A percentile compares a stretch with the other conserved stretches of the same genome.
These are phyloP conservation scores for Chlorencoelia australis DNA, from an alignment of 2,329 filamentous ascomycete species.

Conservation along the genomic window DNA sequence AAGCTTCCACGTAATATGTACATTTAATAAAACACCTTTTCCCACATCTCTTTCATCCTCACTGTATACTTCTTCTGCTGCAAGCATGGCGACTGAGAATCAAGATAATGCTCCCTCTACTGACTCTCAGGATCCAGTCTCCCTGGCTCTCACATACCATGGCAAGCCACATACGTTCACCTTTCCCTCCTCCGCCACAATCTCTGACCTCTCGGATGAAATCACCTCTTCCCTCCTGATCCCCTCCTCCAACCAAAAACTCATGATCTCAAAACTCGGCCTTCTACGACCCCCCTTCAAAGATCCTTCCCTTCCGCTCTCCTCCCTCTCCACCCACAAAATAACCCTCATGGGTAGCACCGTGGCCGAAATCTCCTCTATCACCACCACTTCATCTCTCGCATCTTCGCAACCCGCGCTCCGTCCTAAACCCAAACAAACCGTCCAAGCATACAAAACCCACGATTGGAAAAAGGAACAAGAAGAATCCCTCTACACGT, in stretches of 20 bases:
- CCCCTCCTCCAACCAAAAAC: slow-evolving; percentile 55
- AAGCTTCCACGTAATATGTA: slow-evolving; percentile 17
- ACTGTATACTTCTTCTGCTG: neutral
- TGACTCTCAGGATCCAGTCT: slow-evolving; percentile 28
- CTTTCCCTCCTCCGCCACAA: slow-evolving; percentile 37
- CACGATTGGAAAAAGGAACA: slow-evolving; percentile 35
- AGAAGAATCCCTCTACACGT: slow-evolving; percentile 60
- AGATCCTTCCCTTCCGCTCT: slow-evolving; percentile 38
- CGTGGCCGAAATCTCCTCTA: slow-evolving; percentile 45
- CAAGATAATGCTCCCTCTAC: slow-evolving; percentile 12
- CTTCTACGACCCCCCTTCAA: slow-evolving; percentile 56
- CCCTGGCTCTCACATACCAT: slow-evolving; percentile 38
- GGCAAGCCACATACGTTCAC: slow-evolving; percentile 35
- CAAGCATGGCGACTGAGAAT: slow-evolving; percentile 13
- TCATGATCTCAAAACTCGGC: slow-evolving; percentile 55
- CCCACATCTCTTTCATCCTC: neutral
- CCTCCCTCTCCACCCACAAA: slow-evolving; percentile 45
- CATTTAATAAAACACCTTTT: slow-evolving; percentile 1
- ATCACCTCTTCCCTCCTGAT: slow-evolving; percentile 48
- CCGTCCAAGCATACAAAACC: slow-evolving; percentile 31
- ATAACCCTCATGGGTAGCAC: slow-evolving; percentile 57
- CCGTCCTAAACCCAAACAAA: slow-evolving; percentile 21
- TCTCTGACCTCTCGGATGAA: slow-evolving; percentile 48
- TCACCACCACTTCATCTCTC: slow-evolving; percentile 38
- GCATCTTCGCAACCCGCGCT: slow-evolving; percentile 39